Conservation (phyloP, 495 filamentous ascomycete genomes). For the Ramalina intermedia region DNA sequence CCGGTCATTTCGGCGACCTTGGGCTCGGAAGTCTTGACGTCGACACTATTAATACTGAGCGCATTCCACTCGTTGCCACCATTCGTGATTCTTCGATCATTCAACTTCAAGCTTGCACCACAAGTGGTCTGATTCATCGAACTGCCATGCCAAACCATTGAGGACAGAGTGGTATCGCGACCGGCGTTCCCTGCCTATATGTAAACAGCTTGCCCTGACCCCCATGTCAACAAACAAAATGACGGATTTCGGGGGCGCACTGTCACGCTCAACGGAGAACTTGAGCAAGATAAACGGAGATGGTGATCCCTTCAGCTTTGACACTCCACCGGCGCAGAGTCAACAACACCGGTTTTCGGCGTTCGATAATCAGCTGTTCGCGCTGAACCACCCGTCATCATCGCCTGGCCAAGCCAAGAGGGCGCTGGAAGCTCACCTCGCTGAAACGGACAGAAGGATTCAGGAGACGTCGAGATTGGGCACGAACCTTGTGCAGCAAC, state of each 20-base stretch:
- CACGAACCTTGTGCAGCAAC: constrained; percentile 70
- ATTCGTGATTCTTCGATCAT: no score
- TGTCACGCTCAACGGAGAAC: constrained; percentile 3
- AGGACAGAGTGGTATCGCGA: no score
- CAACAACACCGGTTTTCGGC: constrained; percentile 58
- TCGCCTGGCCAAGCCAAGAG: constrained; percentile 79
- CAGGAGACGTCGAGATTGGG: constrained; percentile 83
- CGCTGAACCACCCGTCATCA: constrained; percentile 51
- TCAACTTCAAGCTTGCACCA: no score
- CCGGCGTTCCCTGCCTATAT: no score
- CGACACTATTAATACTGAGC: no score
- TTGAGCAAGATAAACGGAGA: constrained; percentile 8
- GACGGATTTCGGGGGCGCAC: constrained; percentile 3
- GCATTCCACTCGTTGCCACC: no score
- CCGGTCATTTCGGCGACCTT: no score
- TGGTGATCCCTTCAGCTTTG: constrained; percentile 37
- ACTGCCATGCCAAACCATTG: no score
- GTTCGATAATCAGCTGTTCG: constrained; percentile 67
- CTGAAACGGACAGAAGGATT: constrained; percentile 78
- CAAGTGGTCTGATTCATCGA: no score
- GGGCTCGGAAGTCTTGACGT: no score
- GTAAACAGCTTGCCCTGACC: no score
- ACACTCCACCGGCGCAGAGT: constrained; percentile 22
- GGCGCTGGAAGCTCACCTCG: constrained; percentile 78
- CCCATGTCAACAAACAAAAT: background rate